Conservation (phyloP, 768 basidiomycete genomes). For the Tremella yokohamensis region DNA sequence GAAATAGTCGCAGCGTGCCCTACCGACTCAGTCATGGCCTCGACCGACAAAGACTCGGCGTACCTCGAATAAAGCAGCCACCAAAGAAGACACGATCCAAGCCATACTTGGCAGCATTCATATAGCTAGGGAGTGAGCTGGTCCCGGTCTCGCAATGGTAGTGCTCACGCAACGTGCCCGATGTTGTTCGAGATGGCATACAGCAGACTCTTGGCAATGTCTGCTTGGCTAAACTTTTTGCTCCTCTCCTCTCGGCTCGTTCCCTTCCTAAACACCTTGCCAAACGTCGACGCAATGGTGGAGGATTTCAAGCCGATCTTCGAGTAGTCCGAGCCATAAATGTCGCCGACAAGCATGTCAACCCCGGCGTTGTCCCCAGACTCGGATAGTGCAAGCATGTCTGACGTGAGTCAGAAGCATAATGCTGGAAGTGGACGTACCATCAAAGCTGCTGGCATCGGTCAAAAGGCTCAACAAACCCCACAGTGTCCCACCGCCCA, state of each 20-base stretch:
- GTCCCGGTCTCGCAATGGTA: background rate
- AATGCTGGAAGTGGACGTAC: conserved; percentile 56
- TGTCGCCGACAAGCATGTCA: conserved; percentile 99
- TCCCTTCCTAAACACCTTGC: conserved; percentile 90
- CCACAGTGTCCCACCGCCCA: conserved; percentile 97
- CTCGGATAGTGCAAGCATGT: conserved; percentile 94
- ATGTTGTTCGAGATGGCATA: conserved; percentile 99
- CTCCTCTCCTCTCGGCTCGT: conserved; percentile 61
- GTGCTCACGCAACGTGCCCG: conserved; percentile 94
- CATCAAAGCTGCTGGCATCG: conserved; percentile 92
- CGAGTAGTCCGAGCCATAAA: conserved; percentile 96
- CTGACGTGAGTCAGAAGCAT: conserved; percentile 53
- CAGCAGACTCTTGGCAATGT: conserved; percentile 87
- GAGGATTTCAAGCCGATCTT: conserved; percentile 94
- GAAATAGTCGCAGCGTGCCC: conserved; percentile 96
- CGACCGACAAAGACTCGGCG: conserved; percentile 31
- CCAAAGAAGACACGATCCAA: conserved; percentile 97
- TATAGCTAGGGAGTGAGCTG: conserved; percentile 61
- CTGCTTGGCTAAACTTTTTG: conserved; percentile 76
- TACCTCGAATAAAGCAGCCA: conserved; percentile 96
- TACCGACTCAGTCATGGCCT: conserved; percentile 46
- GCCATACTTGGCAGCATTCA: conserved; percentile 99
- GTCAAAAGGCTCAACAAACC: conserved; percentile 89
- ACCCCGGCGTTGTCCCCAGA: conserved; percentile 86
- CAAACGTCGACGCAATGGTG: conserved; percentile 96